Evolutionary conservation across 2,329 filamentous ascomycete genomes (phyloP), one percentile per base, ranked within the genome.

Genomic region (Fusarium succisae): DNA sequence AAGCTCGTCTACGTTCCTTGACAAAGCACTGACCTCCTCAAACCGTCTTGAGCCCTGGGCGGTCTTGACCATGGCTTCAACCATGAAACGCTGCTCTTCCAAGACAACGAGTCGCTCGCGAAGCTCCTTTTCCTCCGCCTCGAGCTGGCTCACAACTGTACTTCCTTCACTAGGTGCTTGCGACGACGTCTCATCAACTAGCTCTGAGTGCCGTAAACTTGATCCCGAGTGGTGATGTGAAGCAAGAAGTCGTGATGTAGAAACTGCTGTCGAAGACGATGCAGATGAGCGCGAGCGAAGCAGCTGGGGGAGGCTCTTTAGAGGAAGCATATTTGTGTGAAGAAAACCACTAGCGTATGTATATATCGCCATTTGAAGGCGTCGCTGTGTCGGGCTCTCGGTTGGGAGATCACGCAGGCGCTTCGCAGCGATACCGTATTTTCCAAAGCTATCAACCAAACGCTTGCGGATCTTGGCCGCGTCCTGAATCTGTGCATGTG

Each of bases 31-130:
- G 6, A 97, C 93, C 82, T 98, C 95, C 78, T 98, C 95, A 75
- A 97, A 97, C 66, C 94, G 91, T 35, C 94, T 87, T 17, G 93
- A 90, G 47, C 91, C 92, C 54, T 92, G 92, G 1, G 95, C 94
- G 69, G 92, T 90, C 13, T 89, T 90, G 50, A 97, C 90, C 94
- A 97, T 97, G 76, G 94, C 91, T 43, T 91, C 90, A 0, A 98
- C 94, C 83, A 98, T 91, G 82, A 97, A 97, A 73, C 91, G 92
- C 81, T 98, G 95, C 83, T 98, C 95, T 81, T 98, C 94, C 2
- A 98, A 87, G 12, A 98, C 92, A 37, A 96, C 93, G 18, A 98
- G 84, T 8, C 91, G 87, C 78, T 98, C 95, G 22, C 93, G 89
- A 4, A 97, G 84, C 26, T 94, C 90, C 80, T 94, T 96, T 81